Conservation (phyloP, 352 stramenopile genomes). For the Aphanomyces invadans region DNA sequence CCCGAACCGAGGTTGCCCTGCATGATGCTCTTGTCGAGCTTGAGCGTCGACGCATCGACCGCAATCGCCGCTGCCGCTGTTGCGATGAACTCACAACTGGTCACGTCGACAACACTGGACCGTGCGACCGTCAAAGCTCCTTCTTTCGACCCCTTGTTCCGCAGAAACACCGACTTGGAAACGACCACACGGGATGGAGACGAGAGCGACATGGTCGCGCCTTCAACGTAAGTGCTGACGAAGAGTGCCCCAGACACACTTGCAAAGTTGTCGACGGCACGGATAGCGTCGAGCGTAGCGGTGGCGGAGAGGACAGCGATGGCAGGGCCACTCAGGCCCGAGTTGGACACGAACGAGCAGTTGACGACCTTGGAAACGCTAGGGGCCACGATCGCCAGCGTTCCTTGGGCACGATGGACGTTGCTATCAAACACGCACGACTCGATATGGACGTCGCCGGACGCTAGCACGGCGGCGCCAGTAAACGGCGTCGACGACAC, state of each 20-base stretch:
- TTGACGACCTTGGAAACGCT: background rate
- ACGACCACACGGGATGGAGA: background rate
- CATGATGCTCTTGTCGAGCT: background rate
- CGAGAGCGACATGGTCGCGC: background rate
- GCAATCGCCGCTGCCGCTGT: background rate
- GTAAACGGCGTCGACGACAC: background rate
- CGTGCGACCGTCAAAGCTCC: background rate
- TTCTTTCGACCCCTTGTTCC: background rate
- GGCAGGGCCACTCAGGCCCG: background rate
- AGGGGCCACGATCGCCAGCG: conserved; percentile 7
- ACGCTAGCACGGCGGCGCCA: conserved; percentile 2
- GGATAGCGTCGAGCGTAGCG: background rate
- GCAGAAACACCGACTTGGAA: background rate
- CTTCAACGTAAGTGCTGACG: background rate
- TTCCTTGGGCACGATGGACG: background rate
- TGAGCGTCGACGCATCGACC: background rate
- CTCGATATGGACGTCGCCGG: background rate
- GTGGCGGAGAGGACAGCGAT: conserved; percentile 8
- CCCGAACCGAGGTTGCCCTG: background rate
- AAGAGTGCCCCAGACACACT: background rate
- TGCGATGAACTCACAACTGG: background rate
- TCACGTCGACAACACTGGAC: background rate
- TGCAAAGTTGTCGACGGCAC: background rate
- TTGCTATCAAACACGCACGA: conserved; percentile 6
- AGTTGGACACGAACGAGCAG: background rate